These are phyloP conservation scores for Alternaria gansuensis DNA, from an alignment of 2,329 filamentous ascomycete genomes.

Conservation along the genomic window DNA sequence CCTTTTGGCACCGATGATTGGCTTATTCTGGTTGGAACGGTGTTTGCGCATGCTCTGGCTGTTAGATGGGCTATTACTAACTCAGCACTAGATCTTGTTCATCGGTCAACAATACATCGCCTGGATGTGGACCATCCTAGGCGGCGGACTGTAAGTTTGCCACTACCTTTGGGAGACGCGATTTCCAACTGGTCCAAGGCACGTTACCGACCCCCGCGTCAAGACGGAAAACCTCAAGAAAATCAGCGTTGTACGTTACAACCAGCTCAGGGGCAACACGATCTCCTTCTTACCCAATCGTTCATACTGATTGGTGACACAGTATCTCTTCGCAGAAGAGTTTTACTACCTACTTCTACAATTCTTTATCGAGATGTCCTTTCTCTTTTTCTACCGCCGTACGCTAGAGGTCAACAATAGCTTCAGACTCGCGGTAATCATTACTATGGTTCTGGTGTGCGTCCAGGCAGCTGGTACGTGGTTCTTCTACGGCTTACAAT, in stretches of 20 bases:
- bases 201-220: constrained; percentile 4
- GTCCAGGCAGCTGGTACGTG: neutral
- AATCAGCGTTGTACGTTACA: neutral
- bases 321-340: constrained; percentile 7
- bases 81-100: neutral
- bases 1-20: constrained; percentile 2
- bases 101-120: constrained; percentile 2
- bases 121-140: constrained; percentile 7
- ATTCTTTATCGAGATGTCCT: constrained; percentile 3
- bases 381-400: constrained; percentile 6
- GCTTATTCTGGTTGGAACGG: neutral
- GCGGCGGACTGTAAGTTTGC: neutral
- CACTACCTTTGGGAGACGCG: neutral
- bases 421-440: neutral
- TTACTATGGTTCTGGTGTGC: neutral
- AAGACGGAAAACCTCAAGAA: constrained; percentile 1
- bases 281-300: neutral
- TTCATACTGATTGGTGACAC: neutral
- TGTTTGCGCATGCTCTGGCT: neutral
- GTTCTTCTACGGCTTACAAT: constrained; percentile 4
- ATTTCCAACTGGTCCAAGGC: neutral
- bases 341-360: constrained; percentile 7
- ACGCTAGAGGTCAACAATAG: neutral
- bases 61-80: neutral
- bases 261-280: too few relatives aligned